A percentile compares a stretch with the other conserved stretches of the same genome.
These are phyloP conservation scores for Colletotrichum falcatum DNA, from an alignment of 2,329 filamentous ascomycete genomes.

Conservation along the genomic window DNA sequence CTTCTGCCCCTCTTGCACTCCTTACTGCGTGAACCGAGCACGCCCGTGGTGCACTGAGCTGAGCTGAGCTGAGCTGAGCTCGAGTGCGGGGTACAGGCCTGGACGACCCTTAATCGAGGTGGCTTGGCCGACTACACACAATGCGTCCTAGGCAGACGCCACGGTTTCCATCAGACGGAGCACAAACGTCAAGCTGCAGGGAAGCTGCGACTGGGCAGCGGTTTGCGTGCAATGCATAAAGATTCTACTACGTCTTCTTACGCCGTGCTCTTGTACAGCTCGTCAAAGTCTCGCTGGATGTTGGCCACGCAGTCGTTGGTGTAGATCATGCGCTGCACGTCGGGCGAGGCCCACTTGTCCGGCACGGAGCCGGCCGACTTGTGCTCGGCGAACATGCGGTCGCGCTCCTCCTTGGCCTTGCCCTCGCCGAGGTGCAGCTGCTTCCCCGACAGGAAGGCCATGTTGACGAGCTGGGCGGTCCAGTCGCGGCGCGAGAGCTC, in stretches of 20 bases:
- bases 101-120: background rate
- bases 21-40: background rate
- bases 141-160: conserved; percentile 15
- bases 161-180: conserved; percentile 28
- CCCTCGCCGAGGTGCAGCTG: conserved; percentile 70
- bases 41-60: no score
- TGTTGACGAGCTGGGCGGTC: conserved; percentile 63
- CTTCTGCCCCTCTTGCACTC: background rate
- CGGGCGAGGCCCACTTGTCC: conserved; percentile 78
- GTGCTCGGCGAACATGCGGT: conserved; percentile 66
- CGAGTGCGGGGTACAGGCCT: conserved; percentile 17
- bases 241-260: conserved; percentile 15
- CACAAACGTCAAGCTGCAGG: conserved; percentile 2
- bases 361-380: conserved; percentile 64
- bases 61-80: background rate
- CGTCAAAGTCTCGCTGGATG: conserved; percentile 63
- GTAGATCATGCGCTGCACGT: conserved; percentile 76
- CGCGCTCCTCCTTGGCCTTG: conserved; percentile 68
- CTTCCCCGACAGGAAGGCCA: conserved; percentile 65
- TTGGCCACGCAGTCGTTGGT: conserved; percentile 70
- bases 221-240: background rate
- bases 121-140: conserved; percentile 9
- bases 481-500: conserved; percentile 68
- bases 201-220: background rate
- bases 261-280: conserved; percentile 54